Base-by-base conservation (phyloP, 352 stramenopile genomes). In the Phytopythium vexans region DNA sequence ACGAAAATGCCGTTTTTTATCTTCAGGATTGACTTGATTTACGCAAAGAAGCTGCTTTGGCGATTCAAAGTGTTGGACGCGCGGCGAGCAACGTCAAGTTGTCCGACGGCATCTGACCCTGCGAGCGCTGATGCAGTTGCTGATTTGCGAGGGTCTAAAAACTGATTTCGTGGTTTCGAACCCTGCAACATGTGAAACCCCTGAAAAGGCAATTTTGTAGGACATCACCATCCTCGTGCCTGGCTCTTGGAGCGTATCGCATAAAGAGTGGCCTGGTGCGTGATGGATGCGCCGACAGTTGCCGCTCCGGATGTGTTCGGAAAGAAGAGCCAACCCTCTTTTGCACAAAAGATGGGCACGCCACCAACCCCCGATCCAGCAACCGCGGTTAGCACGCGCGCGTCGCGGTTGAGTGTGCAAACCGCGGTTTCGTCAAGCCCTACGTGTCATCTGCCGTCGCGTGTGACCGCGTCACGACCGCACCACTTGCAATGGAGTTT, bases 121-220 rank as follows among this genome's bases (percentile, higher is more conserved):
- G 65, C 42, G 58, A 21, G 32, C 6, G 66, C 52, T 70, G 61
- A 71, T 81, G 57, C 45, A 32, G 15, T 6, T 58, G 46, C 33
- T 52, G 47, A 34, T 56, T n/a, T 6, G 21, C 21, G 21, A 27
- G 21, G 1, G 21, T 2, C 21, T 27, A 27, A 27, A 27, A 27
- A 27, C 21, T 27, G 21, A 27, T 27, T 27, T 27, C 21, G 21
- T 27, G 21, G 21, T 27, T 27, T 27, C 21, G 21, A 27, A 27
- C 21, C 21, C 21, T 27, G 21, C 21, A 27, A 2, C 21, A 27
- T 27, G 21, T 27, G 21, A 27, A 27, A 27, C 21, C 21, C 21
- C 21, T 27, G 21, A 27, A 27, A 27, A 27, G 21, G 21, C 21
- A 27, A 27, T 27, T 27, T 27, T 1, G 21, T 27, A 2, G 21